Evolutionary conservation across 2,329 filamentous ascomycete genomes (phyloP), one percentile per base, ranked within the genome.

Genomic region (Fusarium mundagurra): DNA sequence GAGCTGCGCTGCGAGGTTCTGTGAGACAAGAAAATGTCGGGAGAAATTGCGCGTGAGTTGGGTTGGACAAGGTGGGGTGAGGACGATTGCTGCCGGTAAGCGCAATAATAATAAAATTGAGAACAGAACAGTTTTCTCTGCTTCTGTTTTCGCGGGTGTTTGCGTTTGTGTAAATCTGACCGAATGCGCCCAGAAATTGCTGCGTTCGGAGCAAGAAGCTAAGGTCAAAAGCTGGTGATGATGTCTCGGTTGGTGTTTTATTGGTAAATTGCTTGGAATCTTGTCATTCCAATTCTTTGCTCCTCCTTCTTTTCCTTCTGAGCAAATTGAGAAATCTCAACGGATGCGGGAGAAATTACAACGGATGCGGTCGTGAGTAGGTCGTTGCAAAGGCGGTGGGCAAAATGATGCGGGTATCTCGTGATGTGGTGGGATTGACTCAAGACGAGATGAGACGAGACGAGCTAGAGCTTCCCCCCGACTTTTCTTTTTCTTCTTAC

Each of bases 291-390:
- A 64, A 63, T 54, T 51, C 38, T 41, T 29, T 57, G 45, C 8
- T 48, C 29, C 44, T 29, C 68, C 64, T 75, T 74, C 68, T 72
- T 67, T 75, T 73, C 72, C 68, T 63, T 63, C 47, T 63, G n/a
- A 47, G 12, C 12, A 24, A 58, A 34, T 48, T 33, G 44, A 53
- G 24, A 22, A 24, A 51, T 31, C 27, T 7, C 18, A 59, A 55
- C 43, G 58, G 59, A 61, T 58, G 41, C 68, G 51, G 61, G 55
- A 59, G 31, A 17, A 41, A 66, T 38, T 48, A 51, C 41, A 55
- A 74, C 41, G 72, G n/a, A 63, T 75, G 68, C 72, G 39, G 72
- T 57, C 55, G 48, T 74, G 43, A 57, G 50, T 58, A 33, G 51
- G 34, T 57, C 33, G 51, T 38, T 59, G 48, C 39, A 71, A 75